Evolutionary conservation across 2,329 filamentous ascomycete species (phyloP), one percentile per base, ranked within the genome.

Genomic region (Emmonsiellopsis sp.): DNA sequence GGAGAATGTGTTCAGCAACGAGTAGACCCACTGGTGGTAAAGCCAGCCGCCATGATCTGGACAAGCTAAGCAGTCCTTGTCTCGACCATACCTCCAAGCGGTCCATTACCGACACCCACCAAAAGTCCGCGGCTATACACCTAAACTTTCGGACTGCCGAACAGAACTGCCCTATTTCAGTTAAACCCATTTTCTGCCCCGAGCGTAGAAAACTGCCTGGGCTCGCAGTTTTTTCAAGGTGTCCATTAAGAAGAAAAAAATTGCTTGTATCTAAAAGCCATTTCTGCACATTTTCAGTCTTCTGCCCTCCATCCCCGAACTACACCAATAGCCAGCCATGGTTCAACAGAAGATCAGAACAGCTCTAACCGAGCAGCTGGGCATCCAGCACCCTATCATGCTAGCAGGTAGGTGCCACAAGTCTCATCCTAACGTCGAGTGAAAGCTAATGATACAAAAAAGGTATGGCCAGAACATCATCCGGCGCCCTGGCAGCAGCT

Each of bases 351-450:
- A 87, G 55, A 85, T 93, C 62, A 81, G 81, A 54, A 94, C 89
- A 11, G 87, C 88, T 2, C 79, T 94, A 35, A 91, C 86, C 58
- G 77, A 76, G 51, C 83, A 95, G 50, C 80, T 96, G 51, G 82
- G 83, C 16, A 95, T 96, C 70, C 76, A 85, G 60, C 89, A 95
- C 73, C 91, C 91, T 35, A 85, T 96, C 69, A 75, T 96, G 59
- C 86, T 96, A 20, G 91, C 91, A 37, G 92, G 93, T 71, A 97
- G 97, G 93, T 97, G 97, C 80, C 5, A 5, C 20, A 26, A 26
- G 5, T 3, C 20, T 26, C 20, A 5, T 5, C 20, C 20, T 3
- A 26, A 26, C 20, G 5, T 5, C 3, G 20, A 26, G 20, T 26
- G 20, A 26, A 26, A 92, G 97, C 58, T 93, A 92, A 54, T 92